Evolutionary conservation across 768 basidiomycete species (phyloP).

Genomic region (Exidia glandulosa): DNA sequence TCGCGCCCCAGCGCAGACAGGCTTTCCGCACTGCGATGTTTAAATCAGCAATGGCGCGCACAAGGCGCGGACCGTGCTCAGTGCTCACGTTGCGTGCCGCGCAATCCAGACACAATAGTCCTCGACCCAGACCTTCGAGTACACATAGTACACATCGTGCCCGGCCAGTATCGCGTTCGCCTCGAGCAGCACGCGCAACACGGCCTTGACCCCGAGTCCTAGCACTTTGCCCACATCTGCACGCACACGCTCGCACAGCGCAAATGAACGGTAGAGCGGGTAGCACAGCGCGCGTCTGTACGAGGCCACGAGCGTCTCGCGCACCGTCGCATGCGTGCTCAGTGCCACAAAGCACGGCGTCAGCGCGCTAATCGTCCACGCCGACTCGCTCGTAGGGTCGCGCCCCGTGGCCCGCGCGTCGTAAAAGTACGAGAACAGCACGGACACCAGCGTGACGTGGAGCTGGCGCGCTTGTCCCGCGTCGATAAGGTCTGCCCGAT

Average conservation of each 20-base stretch:
- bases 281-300: conserved; percentile 69
- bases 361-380: conserved; percentile 71
- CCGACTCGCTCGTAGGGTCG: conserved; percentile 80
- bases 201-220: conserved; percentile 45
- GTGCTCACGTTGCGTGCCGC: conserved; percentile 45
- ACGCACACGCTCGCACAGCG: conserved; percentile 56
- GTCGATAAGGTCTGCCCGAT: conserved; percentile 48
- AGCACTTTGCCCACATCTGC: conserved; percentile 52
- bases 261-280: conserved; percentile 72
- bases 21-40: conserved; percentile 40
- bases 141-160: conserved; percentile 82
- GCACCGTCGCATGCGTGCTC: conserved; percentile 40
- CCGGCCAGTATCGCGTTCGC: conserved; percentile 66
- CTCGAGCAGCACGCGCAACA: conserved; percentile 57
- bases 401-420: conserved; percentile 66
- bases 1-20: conserved; percentile 35
- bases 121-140: conserved; percentile 77
- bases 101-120: conserved; percentile 80
- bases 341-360: conserved; percentile 76
- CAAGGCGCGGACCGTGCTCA: background rate
- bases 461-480: conserved; percentile 44
- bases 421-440: conserved; percentile 75
- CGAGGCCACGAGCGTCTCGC: conserved; percentile 41
- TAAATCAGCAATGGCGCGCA: background rate
- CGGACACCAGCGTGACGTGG: conserved; percentile 55